Conservation (phyloP, 768 basidiomycete genomes). For the Podaxis sp. region DNA sequence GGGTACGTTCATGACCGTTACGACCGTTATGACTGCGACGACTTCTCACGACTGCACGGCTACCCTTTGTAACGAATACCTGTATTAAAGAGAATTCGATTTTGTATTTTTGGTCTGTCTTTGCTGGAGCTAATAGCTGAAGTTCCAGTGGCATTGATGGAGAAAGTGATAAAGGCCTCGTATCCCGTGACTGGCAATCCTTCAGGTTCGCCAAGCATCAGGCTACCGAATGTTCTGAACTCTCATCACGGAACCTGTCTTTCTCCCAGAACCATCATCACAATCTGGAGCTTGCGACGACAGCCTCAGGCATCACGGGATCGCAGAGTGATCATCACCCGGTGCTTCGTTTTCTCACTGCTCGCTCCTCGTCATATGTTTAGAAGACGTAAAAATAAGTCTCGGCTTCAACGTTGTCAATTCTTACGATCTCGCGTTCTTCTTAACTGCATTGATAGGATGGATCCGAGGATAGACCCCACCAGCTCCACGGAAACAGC, state of each 20-base stretch:
- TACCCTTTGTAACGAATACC: not conserved
- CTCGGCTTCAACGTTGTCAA: not conserved
- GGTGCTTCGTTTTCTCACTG: not conserved
- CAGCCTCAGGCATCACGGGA: not conserved
- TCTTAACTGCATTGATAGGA: not conserved
- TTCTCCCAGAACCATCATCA: not conserved
- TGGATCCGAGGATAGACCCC: conserved; percentile 13
- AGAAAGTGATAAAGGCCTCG: too few species aligned
- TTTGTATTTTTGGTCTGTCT: not conserved
- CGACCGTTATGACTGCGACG: not conserved
- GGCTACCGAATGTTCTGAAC: not conserved
- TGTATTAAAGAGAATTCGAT: not conserved
- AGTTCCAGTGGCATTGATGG: too few species aligned
- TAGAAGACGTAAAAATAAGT: not conserved
- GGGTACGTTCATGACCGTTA: not conserved
- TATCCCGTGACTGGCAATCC: too few species aligned
- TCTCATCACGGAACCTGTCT: not conserved
- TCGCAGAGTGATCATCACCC: not conserved
- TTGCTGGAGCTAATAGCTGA: too few species aligned
- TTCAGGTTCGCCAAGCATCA: not conserved
- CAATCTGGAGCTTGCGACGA: not conserved
- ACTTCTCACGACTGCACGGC: not conserved
- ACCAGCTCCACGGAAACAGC: not conserved
- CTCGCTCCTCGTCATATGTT: not conserved
- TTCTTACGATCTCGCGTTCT: not conserved